A percentile compares a stretch with the other conserved stretches of the same genome.
phyloP scores from a whole-genome alignment of 129 eudicot species.

The Sambucus nigra region DNA sequence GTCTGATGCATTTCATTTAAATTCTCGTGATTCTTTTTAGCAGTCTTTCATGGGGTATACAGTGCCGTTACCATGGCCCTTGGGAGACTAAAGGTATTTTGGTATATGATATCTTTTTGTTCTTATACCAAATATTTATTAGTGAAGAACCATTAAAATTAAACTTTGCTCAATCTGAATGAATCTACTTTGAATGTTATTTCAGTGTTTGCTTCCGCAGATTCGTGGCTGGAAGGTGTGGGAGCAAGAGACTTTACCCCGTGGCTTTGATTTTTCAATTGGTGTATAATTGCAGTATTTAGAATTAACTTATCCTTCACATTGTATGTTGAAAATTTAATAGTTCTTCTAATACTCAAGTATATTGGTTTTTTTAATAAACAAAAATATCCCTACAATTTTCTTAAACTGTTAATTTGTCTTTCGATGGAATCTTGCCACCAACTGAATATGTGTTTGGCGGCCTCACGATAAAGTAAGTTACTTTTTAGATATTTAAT shows the following conservation, averaged over 20 bases:
- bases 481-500: no score
- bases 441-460: no score
- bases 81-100: conserved; percentile 68
- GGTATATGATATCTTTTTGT: no score
- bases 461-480: no score
- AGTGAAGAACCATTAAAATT: no score
- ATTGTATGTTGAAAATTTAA: neutral
- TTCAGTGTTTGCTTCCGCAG: conserved; percentile 20
- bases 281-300: conserved; percentile 29
- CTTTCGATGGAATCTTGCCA: no score
- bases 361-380: neutral
- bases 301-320: neutral
- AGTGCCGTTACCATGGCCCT: conserved; percentile 90
- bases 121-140: no score
- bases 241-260: conserved; percentile 71
- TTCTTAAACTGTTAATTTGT: no score
- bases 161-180: no score
- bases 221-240: conserved; percentile 88
- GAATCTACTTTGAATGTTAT: no score
- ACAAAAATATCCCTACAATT: neutral
- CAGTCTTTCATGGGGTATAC: conserved; percentile 58
- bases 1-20: no score
- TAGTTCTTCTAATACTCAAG: neutral
- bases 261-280: conserved; percentile 55
- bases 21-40: conserved; percentile 82